phyloP scores from a whole-genome alignment of 768 basidiomycete species.

The Kwoniella europaea region DNA sequence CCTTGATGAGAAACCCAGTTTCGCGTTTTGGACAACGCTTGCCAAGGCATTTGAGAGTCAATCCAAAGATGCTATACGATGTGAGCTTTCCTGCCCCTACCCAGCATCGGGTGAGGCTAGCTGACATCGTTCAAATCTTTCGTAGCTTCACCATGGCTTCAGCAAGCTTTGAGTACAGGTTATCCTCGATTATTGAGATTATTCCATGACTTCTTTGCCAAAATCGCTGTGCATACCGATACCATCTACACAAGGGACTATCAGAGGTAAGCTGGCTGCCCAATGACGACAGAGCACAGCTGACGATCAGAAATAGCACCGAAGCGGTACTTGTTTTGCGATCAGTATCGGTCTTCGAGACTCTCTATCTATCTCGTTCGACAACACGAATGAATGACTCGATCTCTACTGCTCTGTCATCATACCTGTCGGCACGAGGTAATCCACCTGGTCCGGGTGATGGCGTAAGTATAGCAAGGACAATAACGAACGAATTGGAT shows the following conservation, averaged over 20 bases:
- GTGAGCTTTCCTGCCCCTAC: constrained; percentile 61
- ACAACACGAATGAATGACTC: constrained; percentile 81
- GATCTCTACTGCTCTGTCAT: constrained; percentile 74
- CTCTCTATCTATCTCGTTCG: constrained; percentile 84
- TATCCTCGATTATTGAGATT: constrained; percentile 87
- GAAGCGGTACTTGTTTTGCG: constrained; percentile 89
- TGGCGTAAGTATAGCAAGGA: constrained; percentile 75
- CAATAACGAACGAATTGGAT: constrained; percentile 87
- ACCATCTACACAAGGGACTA: constrained; percentile 81
- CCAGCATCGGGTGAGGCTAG: background rate
- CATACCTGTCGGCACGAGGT: constrained; percentile 65
- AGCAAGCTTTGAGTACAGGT: constrained; percentile 81
- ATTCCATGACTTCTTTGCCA: constrained; percentile 96
- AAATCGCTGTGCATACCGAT: constrained; percentile 93
- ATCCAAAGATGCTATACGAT: constrained; percentile 76
- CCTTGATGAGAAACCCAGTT: constrained; percentile 88
- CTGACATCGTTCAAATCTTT: constrained; percentile 9
- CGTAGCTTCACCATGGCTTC: constrained; percentile 85
- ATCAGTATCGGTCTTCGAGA: constrained; percentile 80
- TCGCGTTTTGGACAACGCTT: constrained; percentile 86
- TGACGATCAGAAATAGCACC: constrained; percentile 64
- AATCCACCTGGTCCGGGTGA: constrained; percentile 75
- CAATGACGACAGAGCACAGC: background rate
- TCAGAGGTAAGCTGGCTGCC: constrained; percentile 69
- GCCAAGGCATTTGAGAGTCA: constrained; percentile 80